These are phyloP conservation scores for Aristolochia contorta DNA, from an alignment of 164 flowering plant species.

Conservation along the genomic window DNA sequence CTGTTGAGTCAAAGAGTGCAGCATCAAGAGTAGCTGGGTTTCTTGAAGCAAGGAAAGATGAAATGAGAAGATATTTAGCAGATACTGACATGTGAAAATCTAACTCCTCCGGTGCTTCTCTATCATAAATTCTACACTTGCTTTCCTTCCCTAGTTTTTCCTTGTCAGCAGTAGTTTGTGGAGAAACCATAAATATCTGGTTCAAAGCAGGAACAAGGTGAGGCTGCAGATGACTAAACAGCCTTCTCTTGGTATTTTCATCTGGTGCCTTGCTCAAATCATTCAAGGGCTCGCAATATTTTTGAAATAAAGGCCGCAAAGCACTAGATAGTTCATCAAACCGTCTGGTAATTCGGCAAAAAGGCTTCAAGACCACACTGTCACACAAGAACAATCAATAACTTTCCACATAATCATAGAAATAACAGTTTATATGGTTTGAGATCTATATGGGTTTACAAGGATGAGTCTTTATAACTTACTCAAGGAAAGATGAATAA, in stretches of 20 bases:
- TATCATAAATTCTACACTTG: constrained; percentile 17
- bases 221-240: constrained; percentile 56
- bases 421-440: background rate
- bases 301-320: constrained; percentile 45
- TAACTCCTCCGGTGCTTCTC: constrained; percentile 31
- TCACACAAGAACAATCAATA: constrained; percentile 15
- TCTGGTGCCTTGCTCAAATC: constrained; percentile 37
- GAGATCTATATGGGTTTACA: background rate
- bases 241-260: constrained; percentile 62
- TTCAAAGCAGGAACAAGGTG: constrained; percentile 50
- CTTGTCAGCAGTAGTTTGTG: constrained; percentile 24
- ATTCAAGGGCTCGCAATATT: constrained; percentile 63
- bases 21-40: constrained; percentile 99
- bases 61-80: constrained; percentile 92
- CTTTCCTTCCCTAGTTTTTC: constrained; percentile 25
- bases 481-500: constrained; percentile 82
- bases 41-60: constrained; percentile 96
- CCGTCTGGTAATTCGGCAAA: constrained; percentile 63
- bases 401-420: background rate
- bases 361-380: constrained; percentile 71
- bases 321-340: constrained; percentile 61
- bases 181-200: constrained; percentile 45
- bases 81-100: constrained; percentile 82
- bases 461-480: constrained; percentile 17
- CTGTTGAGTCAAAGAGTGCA: constrained; percentile 82